Percentiles rank a stretch among this genome's conserved stretches.
Evolutionary conservation across 768 basidiomycete genomes (phyloP).

Genomic region (Suillus ampliporus): DNA sequence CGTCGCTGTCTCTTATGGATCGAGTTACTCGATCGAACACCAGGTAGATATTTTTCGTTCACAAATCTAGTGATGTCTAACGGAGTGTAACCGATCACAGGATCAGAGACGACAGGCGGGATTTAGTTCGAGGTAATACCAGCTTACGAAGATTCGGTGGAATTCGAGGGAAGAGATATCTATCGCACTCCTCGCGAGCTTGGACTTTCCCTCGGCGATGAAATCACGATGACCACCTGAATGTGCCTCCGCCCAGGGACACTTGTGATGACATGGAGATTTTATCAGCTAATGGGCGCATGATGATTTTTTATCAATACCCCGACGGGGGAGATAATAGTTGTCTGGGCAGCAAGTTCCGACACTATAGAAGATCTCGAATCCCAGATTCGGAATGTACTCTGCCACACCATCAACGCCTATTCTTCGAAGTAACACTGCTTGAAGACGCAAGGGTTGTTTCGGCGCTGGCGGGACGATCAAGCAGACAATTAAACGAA

Average conservation of each 20-base stretch:
- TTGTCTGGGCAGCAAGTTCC: constrained; percentile 82
- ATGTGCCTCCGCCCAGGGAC: neutral
- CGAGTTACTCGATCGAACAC: constrained; percentile 29
- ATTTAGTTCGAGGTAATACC: constrained; percentile 13
- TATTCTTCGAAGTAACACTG: constrained; percentile 89
- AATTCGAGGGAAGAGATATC: neutral
- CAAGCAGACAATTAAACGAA: neutral
- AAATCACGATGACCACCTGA: neutral
- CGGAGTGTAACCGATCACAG: neutral
- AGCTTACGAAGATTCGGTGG: neutral
- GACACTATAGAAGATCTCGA: constrained; percentile 88
- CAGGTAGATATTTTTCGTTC: constrained; percentile 13
- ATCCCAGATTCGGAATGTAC: constrained; percentile 75
- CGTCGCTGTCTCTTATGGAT: constrained; percentile 31
- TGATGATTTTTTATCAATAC: constrained; percentile 87
- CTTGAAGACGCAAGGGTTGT: constrained; percentile 74
- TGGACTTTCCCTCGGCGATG: neutral
- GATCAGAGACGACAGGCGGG: constrained; percentile 17
- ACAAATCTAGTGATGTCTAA: neutral
- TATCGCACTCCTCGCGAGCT: constrained; percentile 9
- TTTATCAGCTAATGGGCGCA: constrained; percentile 50
- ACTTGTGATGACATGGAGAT: neutral
- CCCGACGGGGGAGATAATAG: constrained; percentile 83
- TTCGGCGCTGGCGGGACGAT: neutral
- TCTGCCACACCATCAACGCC: constrained; percentile 76